phyloP scores from a whole-genome alignment of 2,329 filamentous ascomycete genomes.

The Alternaria postmessia region DNA sequence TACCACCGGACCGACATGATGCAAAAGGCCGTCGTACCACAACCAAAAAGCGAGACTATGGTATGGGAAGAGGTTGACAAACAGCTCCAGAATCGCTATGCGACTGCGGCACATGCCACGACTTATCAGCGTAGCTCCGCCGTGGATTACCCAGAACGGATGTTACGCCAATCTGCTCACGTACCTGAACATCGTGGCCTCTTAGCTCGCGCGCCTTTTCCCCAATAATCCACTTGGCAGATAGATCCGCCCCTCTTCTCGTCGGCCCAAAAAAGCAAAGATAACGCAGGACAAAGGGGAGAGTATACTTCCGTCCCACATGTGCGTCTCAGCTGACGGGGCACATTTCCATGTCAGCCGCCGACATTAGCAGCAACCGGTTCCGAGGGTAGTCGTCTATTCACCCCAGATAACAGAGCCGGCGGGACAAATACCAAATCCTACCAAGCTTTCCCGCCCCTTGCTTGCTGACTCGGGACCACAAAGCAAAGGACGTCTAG shows the following conservation, averaged over 20 bases:
- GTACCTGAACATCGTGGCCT: conserved; percentile 23
- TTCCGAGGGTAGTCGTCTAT: background rate
- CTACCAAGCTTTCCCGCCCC: conserved; percentile 21
- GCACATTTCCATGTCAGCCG: conserved; percentile 16
- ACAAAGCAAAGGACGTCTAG: conserved; percentile 34
- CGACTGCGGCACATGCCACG: conserved; percentile 13
- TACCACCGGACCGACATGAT: background rate
- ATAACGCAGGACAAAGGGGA: conserved; percentile 12
- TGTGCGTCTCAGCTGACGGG: conserved; percentile 23
- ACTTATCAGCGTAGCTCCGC: conserved; percentile 19
- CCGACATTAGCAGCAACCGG: conserved; percentile 5
- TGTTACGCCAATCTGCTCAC: conserved; percentile 26
- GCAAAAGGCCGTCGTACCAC: background rate
- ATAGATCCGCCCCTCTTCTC: conserved; percentile 14
- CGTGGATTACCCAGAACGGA: conserved; percentile 2
- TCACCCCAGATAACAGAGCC: conserved; percentile 8
- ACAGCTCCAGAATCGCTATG: conserved; percentile 8
- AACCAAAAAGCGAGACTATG: background rate
- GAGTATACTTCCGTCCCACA: conserved; percentile 11
- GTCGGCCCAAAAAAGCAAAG: conserved; percentile 29
- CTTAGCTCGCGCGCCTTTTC: conserved; percentile 16
- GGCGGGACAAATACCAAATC: conserved; percentile 3
- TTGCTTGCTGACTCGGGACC: conserved; percentile 28
- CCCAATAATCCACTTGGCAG: conserved; percentile 11
- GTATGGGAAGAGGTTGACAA: background rate